Evolutionary conservation across 495 filamentous ascomycete genomes (phyloP).

Genomic region (Amniculicola lignicola): DNA sequence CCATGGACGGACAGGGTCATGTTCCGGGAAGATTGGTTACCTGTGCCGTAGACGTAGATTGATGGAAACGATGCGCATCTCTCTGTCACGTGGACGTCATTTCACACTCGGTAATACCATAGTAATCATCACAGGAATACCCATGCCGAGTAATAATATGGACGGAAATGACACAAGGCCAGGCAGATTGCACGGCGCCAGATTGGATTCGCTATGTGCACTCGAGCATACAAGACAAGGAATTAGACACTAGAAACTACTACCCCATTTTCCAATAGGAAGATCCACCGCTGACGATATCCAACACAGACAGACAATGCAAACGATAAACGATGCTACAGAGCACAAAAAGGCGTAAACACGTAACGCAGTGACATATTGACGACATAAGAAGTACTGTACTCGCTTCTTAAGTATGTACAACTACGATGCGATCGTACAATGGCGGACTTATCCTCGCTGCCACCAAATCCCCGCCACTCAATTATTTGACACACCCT

Average conservation of each 20-base stretch:
- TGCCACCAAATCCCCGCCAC: neutral
- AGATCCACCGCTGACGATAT: neutral
- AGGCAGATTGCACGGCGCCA: too few relatives aligned
- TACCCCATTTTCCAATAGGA: neutral
- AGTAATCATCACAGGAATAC: too few relatives aligned
- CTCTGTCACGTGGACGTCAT: too few relatives aligned
- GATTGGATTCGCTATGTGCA: neutral
- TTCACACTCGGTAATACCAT: too few relatives aligned
- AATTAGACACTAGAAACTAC: conserved; percentile 31
- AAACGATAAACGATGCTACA: conserved; percentile 4
- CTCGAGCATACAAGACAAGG: neutral
- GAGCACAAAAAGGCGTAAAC: conserved; percentile 28
- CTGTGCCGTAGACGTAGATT: too few relatives aligned
- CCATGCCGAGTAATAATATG: too few relatives aligned
- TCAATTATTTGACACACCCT: neutral
- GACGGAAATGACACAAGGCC: too few relatives aligned
- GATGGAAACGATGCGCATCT: too few relatives aligned
- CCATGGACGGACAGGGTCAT: too few relatives aligned
- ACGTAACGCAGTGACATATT: conserved; percentile 27
- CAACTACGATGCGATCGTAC: conserved; percentile 8
- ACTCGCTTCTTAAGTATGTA: neutral
- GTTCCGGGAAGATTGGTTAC: too few relatives aligned
- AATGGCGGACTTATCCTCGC: neutral
- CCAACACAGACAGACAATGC: conserved; percentile 1
- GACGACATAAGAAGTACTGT: neutral